Evolutionary conservation across 306 rosid genomes (phyloP), one percentile per base, ranked within the genome.

Genomic region (Trifolium pratense): DNA sequence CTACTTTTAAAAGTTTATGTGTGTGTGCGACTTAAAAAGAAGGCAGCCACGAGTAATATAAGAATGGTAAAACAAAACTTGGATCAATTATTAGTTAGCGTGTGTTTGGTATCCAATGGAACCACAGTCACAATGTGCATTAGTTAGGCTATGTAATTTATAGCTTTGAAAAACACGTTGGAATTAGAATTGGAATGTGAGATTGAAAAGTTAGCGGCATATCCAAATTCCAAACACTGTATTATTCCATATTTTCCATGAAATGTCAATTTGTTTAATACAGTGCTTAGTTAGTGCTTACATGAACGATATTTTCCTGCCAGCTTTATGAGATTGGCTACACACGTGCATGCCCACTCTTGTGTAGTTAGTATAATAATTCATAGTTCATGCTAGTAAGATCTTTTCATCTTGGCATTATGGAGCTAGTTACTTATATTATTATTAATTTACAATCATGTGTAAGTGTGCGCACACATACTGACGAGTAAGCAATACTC

Each of bases 41-140:
- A 23, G 21, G 51, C 17, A 69, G 55, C 39, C 51, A 20, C 34
- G 25, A 32, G 43, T 31, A 51, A 68, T 42, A 40, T 34, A 36
- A 56, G 42, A 67, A 59, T 32, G 37, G 14, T 43, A 18, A 29
- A 46, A 57, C 69, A 70, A 53, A 43, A 75, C 55, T 51, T 68
- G 76, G 59, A 74, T 18, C 21, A 29, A 51, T 70, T 53, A 11
- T 70, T 34, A 21, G 31, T 29, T 9, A 62, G 48, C 18, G 5
- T 26, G 64, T 58, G 39, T 29, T 14, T 58, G 64, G 0, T 26
- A 58, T 58, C 18, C 39, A 5, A 39, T 7, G 5, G 39, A 58
- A 58, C 65, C 39, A 31, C 39, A 0, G 65, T 29, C 39, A 58
- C 20, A 58, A 26, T 10, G 1, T 58, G 18, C 5, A 1, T 55